Evolutionary conservation across 352 stramenopile genomes (phyloP).

Genomic region (Sclerospora graminicola): DNA sequence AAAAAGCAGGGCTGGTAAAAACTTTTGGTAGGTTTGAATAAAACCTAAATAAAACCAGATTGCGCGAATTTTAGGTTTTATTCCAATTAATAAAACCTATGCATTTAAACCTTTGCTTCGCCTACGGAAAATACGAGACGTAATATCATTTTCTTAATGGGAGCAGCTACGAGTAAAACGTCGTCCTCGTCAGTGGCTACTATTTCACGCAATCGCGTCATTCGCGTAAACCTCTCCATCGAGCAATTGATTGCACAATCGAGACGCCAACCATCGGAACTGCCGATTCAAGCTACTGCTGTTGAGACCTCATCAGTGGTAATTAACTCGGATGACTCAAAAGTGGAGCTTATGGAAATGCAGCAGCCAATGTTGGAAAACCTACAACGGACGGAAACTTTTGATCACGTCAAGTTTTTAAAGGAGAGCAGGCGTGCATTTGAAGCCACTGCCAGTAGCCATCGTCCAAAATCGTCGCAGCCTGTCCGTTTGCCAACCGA

Average conservation of each 20-base stretch:
- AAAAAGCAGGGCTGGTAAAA: too few relatives aligned
- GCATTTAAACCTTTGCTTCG: too few relatives aligned
- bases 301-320: slow-evolving; percentile 15
- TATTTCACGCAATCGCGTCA: slow-evolving; percentile 11
- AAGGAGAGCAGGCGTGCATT: slow-evolving; percentile 45
- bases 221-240: slow-evolving; percentile 32
- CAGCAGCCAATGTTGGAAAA: slow-evolving; percentile 33
- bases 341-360: slow-evolving; percentile 46
- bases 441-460: slow-evolving; percentile 48
- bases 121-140: too few relatives aligned
- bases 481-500: slow-evolving; percentile 39
- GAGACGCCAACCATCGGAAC: not conserved
- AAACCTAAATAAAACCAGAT: too few relatives aligned
- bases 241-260: slow-evolving; percentile 25
- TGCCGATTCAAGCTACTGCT: slow-evolving; percentile 1
- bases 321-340: slow-evolving; percentile 12
- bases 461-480: slow-evolving; percentile 32
- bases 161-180: slow-evolving; percentile 20
- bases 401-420: slow-evolving; percentile 41
- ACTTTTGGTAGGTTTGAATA: too few relatives aligned
- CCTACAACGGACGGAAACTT: slow-evolving; percentile 43
- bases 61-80: too few relatives aligned
- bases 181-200: slow-evolving; percentile 5
- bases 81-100: too few relatives aligned
- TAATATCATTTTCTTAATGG: too few relatives aligned